Base-by-base conservation (phyloP, 768 basidiomycete species). In the Tremella mesenterica region DNA sequence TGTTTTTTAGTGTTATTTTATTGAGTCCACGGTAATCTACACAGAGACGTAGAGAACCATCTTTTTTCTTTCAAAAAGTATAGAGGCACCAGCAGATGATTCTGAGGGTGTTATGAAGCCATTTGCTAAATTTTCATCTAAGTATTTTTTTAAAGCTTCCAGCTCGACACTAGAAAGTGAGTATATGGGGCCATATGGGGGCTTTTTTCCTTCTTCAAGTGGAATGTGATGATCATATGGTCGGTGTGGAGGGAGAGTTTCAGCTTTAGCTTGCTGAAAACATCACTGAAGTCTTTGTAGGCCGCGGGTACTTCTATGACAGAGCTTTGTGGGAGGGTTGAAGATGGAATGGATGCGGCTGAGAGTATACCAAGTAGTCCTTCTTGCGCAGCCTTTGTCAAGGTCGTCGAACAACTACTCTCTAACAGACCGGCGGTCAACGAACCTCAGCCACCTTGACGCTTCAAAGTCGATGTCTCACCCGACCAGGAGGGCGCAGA, bases 11-110 rank as follows among this genome's bases (percentile, higher is more conserved):
- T n/a, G n/a, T n/a, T n/a, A n/a, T n/a, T n/a, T n/a, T n/a, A n/a
- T n/a, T n/a, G n/a, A n/a, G n/a, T n/a, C n/a, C n/a, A n/a, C n/a
- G n/a, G n/a, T n/a, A n/a, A n/a, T n/a, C n/a, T n/a, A n/a, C n/a
- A n/a, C n/a, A n/a, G n/a, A n/a, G n/a, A n/a, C n/a, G n/a, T n/a
- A n/a, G n/a, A n/a, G n/a, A n/a, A n/a, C 45, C 31, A 1, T 75
- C 54, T 76, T 74, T 61, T 76, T 76, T 20, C 67, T 67, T 9
- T 74, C 53, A 29, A 76, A 75, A 57, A 74, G 64, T 38, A 73
- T 58, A 0, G 70, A 57, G 52, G 52, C 1, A 31, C n/a, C n/a
- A n/a, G n/a, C n/a, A n/a, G n/a, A n/a, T n/a, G n/a, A n/a, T n/a
- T n/a, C 20, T 36, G 53, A 50, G n/a, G 46, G 53, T 9, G 14